Evolutionary conservation across 441 rosid species (phyloP).

Genomic region (Brassica balearica): DNA sequence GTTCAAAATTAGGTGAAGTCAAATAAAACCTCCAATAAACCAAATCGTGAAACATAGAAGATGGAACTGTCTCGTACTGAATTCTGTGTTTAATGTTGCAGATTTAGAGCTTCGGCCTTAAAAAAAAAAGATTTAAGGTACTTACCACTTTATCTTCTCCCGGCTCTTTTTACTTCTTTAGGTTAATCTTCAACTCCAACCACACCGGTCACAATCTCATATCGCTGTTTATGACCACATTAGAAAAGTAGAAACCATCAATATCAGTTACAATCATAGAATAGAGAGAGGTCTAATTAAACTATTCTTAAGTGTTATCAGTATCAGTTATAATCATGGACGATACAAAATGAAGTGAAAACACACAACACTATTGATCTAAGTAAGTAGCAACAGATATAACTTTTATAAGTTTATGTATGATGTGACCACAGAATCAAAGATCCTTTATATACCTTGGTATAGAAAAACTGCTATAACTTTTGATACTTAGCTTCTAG

Average conservation of each 20-base stretch:
- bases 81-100: no score
- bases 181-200: neutral
- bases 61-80: no score
- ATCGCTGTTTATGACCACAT: neutral
- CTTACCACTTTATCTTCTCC: neutral
- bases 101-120: no score
- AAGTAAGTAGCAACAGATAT: neutral
- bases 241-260: neutral
- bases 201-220: neutral
- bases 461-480: neutral
- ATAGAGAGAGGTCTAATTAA: neutral
- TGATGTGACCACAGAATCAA: neutral
- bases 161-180: neutral
- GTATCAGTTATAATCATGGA: neutral
- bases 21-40: conserved; percentile 1
- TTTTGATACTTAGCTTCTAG: conserved; percentile 6
- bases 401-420: conserved; percentile 4
- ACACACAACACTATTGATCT: neutral
- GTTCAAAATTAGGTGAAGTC: neutral
- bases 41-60: no score
- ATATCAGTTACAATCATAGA: neutral
- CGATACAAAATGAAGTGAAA: neutral
- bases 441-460: neutral
- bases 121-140: neutral
- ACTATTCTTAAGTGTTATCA: neutral